These are phyloP conservation scores for Blepharisma stoltei DNA, from an alignment of 73 alveolate genomes.

Conservation along the genomic window DNA sequence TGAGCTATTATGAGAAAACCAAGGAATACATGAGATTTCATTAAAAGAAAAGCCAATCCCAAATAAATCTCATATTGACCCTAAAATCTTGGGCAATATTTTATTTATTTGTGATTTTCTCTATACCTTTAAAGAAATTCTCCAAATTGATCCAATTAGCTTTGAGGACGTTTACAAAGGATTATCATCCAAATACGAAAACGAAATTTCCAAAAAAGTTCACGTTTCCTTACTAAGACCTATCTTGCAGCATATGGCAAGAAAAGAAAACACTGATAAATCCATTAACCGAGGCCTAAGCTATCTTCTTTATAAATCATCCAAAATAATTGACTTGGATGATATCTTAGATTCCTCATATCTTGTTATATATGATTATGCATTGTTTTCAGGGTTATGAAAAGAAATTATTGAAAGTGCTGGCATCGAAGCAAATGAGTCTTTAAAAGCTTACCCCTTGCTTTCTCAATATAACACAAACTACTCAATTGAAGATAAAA, in stretches of 20 bases:
- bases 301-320: too few species aligned
- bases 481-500: neutral
- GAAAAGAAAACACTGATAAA: neutral
- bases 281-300: too few species aligned
- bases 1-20: slow-evolving; percentile 4
- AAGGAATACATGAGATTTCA: neutral
- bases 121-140: neutral
- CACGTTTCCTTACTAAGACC: slow-evolving; percentile 2
- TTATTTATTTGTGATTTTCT: slow-evolving; percentile 6
- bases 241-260: neutral
- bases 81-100: neutral
- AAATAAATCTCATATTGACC: neutral
- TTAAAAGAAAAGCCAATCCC: neutral
- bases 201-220: neutral
- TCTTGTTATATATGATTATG: neutral
- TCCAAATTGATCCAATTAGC: neutral
- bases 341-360: neutral
- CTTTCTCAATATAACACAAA: neutral
- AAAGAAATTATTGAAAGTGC: neutral
- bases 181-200: neutral
- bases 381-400: neutral
- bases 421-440: neutral
- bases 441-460: neutral
- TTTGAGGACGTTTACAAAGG: neutral
- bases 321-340: neutral